Evolutionary conservation across 2,329 filamentous ascomycete genomes (phyloP).

Genomic region (Blumeriella jaapii): DNA sequence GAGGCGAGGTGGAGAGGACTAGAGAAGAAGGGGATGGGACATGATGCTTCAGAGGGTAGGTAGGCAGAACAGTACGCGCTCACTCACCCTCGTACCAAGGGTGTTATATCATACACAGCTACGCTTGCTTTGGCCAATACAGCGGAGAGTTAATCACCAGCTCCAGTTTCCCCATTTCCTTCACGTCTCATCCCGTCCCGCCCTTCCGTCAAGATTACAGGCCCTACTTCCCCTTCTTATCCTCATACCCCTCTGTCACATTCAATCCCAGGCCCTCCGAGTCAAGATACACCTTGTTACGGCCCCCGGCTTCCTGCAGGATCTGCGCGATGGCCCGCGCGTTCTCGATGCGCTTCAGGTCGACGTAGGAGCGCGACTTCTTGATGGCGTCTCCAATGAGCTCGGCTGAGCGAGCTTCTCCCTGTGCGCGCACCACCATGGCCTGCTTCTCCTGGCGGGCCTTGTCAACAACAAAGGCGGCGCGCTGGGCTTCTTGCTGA

Average conservation of each 20-base stretch:
- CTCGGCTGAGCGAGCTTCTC: constrained; percentile 95
- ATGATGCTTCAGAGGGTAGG: no score
- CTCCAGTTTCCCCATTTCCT: no score
- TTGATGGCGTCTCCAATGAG: constrained; percentile 98
- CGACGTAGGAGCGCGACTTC: constrained; percentile 95
- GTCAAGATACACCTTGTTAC: constrained; percentile 92
- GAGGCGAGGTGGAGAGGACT: no score
- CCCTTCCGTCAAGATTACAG: constrained; percentile 2
- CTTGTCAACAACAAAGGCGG: constrained; percentile 97
- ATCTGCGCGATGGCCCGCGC: constrained; percentile 79
- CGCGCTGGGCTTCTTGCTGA: constrained; percentile 90
- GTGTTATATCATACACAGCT: not conserved
- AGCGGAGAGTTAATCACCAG: no score
- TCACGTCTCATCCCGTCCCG: not conserved
- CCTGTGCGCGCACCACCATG: constrained; percentile 95
- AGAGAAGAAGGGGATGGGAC: no score
- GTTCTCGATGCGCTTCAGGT: constrained; percentile 97
- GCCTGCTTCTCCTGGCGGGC: constrained; percentile 99
- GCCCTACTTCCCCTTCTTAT: constrained; percentile 35
- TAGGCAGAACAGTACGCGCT: no score
- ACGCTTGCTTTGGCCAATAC: not conserved
- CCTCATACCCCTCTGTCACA: constrained; percentile 46
- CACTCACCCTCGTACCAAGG: no score
- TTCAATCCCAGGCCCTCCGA: constrained; percentile 85
- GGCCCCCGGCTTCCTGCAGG: constrained; percentile 72